phyloP scores from a whole-genome alignment of 805 yeast species.

The Saturnispora gosingensis region DNA sequence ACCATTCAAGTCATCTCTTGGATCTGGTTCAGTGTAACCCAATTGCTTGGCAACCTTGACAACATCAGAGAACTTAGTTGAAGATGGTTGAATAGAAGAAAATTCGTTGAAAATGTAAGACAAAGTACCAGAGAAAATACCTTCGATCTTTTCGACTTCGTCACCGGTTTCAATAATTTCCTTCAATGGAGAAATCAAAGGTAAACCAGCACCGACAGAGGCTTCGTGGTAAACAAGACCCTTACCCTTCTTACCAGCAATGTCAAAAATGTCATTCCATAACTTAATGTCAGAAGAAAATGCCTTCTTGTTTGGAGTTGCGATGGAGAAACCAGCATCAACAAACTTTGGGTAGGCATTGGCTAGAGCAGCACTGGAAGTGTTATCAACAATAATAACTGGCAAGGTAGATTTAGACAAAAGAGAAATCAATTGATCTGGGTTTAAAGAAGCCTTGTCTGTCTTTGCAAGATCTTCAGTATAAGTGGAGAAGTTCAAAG shows the following conservation, averaged over 20 bases:
- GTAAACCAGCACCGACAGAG: slow-evolving; percentile 97
- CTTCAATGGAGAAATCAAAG: slow-evolving; percentile 79
- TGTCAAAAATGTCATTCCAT: slow-evolving; percentile 68
- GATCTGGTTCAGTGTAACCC: slow-evolving; percentile 99
- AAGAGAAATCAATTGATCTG: slow-evolving; percentile 50
- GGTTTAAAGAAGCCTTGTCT: slow-evolving; percentile 40
- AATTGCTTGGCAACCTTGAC: slow-evolving; percentile 80
- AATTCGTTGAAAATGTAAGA: slow-evolving; percentile 93
- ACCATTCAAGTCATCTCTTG: slow-evolving; percentile 97
- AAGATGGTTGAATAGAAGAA: slow-evolving; percentile 55
- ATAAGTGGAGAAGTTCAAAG: slow-evolving; percentile 60
- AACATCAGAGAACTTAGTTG: slow-evolving; percentile 77
- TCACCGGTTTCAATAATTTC: slow-evolving; percentile 92
- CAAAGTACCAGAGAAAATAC: slow-evolving; percentile 92
- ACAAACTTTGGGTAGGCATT: slow-evolving; percentile 67
- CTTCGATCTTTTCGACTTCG: slow-evolving; percentile 83
- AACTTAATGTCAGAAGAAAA: slow-evolving; percentile 66
- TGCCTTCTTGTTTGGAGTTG: slow-evolving; percentile 98
- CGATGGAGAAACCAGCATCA: slow-evolving; percentile 75
- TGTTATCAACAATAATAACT: slow-evolving; percentile 84
- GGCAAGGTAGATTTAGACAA: slow-evolving; percentile 64
- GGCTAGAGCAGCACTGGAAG: slow-evolving; percentile 77
- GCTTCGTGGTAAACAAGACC: slow-evolving; percentile 95
- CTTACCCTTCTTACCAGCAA: slow-evolving; percentile 43
- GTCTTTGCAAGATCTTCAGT: slow-evolving; percentile 37